Base-by-base conservation (phyloP, 306 rosid species). In the Argentina anserina region DNA sequence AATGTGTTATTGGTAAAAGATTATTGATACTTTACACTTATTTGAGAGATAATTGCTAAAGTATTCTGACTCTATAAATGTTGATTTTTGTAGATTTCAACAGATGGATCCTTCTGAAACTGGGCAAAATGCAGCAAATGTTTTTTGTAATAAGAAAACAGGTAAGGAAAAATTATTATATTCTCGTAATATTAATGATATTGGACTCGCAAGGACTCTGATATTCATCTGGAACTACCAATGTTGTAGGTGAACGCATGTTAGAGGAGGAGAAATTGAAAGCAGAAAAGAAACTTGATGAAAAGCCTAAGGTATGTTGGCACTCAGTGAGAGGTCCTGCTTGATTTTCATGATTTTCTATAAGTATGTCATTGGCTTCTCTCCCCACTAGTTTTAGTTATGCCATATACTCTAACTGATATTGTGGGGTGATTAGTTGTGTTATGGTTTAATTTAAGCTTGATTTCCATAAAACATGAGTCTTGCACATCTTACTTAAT, bases 281-380 rank as follows among this genome's bases (percentile, higher is more conserved):
- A 79, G 83, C 92, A 60, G 75, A 76, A 65, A 82, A 84, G 76
- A 91, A 89, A 84, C 86, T 79, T 42, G 87, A 80, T 72, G 97
- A 91, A 79, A 94, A 94, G 77, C 91, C 99, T 10, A 91, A 91
- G 95, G 98, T 92, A 85, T 72, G 76, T 79, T 59, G 34, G 47
- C 53, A 39, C 15, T 0, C 43, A 28, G 65, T 9, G 23, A 36
- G 0, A 8, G 13, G 50, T 69, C 73, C 49, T 49, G 36, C 52
- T 41, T 41, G 36, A 41, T 23, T 37, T 42, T 63, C 39, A 40
- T 37, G 55, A 67, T 43, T 67, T 31, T n/a, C 58, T 28, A 25
- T 28, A 36, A 67, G 34, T 69, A 33, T 47, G 3, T 52, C 1
- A 5, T 62, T n/a, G 3, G 18, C 13, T 50, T 50, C 58, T 50